phyloP scores from a whole-genome alignment of 345 rosid species.

The Limnanthes douglasii region DNA sequence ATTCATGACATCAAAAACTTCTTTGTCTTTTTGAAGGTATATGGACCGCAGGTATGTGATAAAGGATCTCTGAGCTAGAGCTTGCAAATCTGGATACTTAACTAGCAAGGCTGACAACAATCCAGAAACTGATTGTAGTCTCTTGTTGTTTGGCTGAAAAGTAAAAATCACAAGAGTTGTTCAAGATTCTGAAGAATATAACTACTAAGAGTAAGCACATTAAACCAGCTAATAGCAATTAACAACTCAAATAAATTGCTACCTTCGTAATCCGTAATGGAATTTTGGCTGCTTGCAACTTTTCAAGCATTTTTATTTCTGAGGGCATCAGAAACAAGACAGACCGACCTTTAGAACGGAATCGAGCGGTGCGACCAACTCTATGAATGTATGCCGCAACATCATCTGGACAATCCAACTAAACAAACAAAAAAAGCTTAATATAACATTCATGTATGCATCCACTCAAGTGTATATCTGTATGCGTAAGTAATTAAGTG shows the following conservation, averaged over 20 bases:
- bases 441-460: slow-evolving; percentile 5
- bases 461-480: slow-evolving; percentile 3
- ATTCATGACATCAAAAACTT: slow-evolving; percentile 64
- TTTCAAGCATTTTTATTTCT: slow-evolving; percentile 86
- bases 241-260: no score
- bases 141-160: slow-evolving; percentile 52
- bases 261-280: slow-evolving; percentile 74
- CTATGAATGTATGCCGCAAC: slow-evolving; percentile 89
- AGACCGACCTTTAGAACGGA: slow-evolving; percentile 55
- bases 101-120: slow-evolving; percentile 55
- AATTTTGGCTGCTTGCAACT: slow-evolving; percentile 55
- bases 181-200: not conserved
- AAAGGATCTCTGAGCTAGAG: slow-evolving; percentile 73
- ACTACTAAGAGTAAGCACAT: no score
- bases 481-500: not conserved
- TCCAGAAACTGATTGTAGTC: slow-evolving; percentile 55
- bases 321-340: slow-evolving; percentile 78
- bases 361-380: slow-evolving; percentile 97
- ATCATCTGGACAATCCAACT: slow-evolving; percentile 96
- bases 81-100: slow-evolving; percentile 49
- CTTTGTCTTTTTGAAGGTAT: slow-evolving; percentile 70
- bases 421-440: slow-evolving; percentile 6
- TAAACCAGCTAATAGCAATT: no score
- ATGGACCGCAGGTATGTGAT: slow-evolving; percentile 74
- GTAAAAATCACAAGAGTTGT: not conserved